A percentile compares a stretch with the other conserved stretches of the same genome.
Evolutionary conservation across 805 yeast species (phyloP).

Genomic region (Kodamaea hsintzibuensis): DNA sequence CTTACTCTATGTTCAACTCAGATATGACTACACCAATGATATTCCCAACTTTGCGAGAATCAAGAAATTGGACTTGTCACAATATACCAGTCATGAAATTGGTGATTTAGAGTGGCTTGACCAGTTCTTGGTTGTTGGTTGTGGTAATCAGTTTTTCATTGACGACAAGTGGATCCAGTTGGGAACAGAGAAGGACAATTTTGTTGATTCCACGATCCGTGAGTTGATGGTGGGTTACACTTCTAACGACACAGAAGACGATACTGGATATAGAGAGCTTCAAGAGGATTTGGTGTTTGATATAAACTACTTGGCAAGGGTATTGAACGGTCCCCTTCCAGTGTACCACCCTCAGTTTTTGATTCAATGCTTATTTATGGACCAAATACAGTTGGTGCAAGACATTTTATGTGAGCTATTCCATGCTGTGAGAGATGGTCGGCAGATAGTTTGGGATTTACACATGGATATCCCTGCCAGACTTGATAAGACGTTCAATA

Average conservation of each 20-base stretch:
- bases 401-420: conserved; percentile 57
- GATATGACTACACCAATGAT: conserved; percentile 85
- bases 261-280: conserved; percentile 19
- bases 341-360: conserved; percentile 87
- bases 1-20: conserved; percentile 71
- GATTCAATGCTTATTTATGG: conserved; percentile 70
- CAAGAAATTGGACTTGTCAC: conserved; percentile 67
- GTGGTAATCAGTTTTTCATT: conserved; percentile 87
- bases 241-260: neutral
- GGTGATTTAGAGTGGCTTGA: conserved; percentile 90
- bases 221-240: conserved; percentile 37
- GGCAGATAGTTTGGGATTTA: conserved; percentile 34
- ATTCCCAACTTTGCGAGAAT: conserved; percentile 77
- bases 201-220: conserved; percentile 55
- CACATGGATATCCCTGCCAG: conserved; percentile 17
- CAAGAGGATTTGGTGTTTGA: conserved; percentile 29
- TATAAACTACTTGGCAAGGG: conserved; percentile 69
- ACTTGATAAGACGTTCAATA: neutral
- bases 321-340: conserved; percentile 87
- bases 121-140: conserved; percentile 77
- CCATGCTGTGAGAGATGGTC: conserved; percentile 46
- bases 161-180: conserved; percentile 61
- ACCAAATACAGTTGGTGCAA: conserved; percentile 55
- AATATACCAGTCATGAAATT: conserved; percentile 74
- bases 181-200: conserved; percentile 15